Conservation (phyloP, 257 asterid species). For the Paraleonurus japonicus region DNA sequence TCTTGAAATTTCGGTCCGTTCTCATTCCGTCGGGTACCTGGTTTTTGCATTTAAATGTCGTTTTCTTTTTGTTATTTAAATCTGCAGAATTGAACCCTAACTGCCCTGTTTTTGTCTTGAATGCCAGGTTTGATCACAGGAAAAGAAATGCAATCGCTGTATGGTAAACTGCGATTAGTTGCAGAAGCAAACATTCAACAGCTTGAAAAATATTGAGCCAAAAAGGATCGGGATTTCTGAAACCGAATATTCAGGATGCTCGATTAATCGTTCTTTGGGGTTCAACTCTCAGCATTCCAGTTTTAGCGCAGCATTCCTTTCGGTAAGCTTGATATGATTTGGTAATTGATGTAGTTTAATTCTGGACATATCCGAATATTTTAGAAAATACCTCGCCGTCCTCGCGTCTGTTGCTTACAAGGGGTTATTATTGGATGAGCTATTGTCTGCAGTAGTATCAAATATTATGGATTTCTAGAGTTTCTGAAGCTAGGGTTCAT, state of each 20-base stretch:
- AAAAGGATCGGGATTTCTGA: slow-evolving; percentile 18
- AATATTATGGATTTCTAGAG: neutral
- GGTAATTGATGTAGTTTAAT: neutral
- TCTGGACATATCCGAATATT: neutral
- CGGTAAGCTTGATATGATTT: slow-evolving; percentile 28
- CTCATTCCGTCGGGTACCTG: neutral
- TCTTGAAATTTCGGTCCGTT: neutral
- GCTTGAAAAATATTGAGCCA: slow-evolving; percentile 35
- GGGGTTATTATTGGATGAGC: neutral
- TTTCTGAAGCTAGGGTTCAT: neutral
- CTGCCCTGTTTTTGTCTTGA: neutral
- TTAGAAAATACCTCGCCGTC: neutral
- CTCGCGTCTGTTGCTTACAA: neutral
- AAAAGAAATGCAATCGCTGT: slow-evolving; percentile 50
- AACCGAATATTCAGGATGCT: slow-evolving; percentile 22
- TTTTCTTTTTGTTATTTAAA: neutral
- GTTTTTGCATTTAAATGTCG: neutral
- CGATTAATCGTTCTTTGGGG: slow-evolving; percentile 21
- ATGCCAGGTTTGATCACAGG: slow-evolving; percentile 3
- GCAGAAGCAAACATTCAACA: slow-evolving; percentile 36
- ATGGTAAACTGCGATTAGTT: slow-evolving; percentile 39
- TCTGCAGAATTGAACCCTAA: neutral
- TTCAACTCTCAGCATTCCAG: slow-evolving; percentile 20
- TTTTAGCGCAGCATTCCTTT: slow-evolving; percentile 27
- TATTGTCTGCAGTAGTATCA: neutral